Evolutionary conservation across 805 yeast species (phyloP).

Genomic region (Hanseniaspora clermontiae): DNA sequence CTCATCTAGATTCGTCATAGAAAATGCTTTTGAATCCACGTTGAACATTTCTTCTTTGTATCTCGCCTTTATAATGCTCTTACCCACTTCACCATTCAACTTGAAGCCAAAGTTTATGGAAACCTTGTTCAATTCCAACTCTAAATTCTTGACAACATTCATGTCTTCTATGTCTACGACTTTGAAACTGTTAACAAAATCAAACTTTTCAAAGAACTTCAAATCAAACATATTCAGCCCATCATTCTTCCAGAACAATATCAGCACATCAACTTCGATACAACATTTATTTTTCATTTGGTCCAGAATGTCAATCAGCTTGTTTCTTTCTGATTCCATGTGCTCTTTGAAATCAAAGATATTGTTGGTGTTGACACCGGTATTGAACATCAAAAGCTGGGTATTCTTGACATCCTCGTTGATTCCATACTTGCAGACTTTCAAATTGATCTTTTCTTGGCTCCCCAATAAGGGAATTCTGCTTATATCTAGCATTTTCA

Average conservation of each 20-base stretch:
- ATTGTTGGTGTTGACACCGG: slow-evolving; percentile 27
- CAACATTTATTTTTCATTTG: slow-evolving; percentile 26
- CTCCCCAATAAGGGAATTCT: slow-evolving; percentile 20
- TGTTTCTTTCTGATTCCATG: slow-evolving; percentile 26
- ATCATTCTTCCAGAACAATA: slow-evolving; percentile 33
- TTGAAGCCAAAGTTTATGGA: slow-evolving; percentile 21
- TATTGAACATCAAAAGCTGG: slow-evolving; percentile 29
- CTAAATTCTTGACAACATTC: slow-evolving; percentile 24
- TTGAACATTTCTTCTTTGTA: slow-evolving; percentile 7
- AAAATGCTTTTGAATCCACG: slow-evolving; percentile 23
- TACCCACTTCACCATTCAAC: slow-evolving; percentile 27
- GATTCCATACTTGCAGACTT: not conserved
- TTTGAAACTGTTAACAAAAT: slow-evolving; percentile 23
- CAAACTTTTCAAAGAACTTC: slow-evolving; percentile 18
- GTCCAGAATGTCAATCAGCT: slow-evolving; percentile 27
- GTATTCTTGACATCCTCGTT: slow-evolving; percentile 20
- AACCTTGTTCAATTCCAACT: slow-evolving; percentile 22
- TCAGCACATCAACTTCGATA: slow-evolving; percentile 19
- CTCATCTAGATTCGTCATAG: slow-evolving; percentile 18
- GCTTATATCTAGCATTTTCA: slow-evolving; percentile 14
- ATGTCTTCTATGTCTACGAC: slow-evolving; percentile 23
- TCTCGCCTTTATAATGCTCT: slow-evolving; percentile 17
- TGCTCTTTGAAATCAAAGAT: slow-evolving; percentile 21
- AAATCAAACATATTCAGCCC: slow-evolving; percentile 20
- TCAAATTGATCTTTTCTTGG: not conserved